Base-by-base conservation (phyloP, 805 yeast genomes). In the Yamadazyma nakazawae region DNA sequence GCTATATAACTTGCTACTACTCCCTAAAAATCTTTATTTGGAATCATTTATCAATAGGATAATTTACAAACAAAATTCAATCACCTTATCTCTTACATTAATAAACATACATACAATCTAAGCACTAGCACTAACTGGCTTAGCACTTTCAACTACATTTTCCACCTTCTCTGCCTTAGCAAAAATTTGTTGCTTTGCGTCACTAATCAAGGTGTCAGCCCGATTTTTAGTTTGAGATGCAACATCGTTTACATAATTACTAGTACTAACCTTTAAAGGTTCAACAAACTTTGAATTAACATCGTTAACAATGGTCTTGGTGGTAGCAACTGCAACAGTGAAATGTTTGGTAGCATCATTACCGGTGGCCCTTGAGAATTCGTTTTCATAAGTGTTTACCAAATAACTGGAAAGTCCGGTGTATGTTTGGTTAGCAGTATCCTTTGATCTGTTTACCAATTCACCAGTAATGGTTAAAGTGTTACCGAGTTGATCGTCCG, bases 191-290 rank as follows among this genome's bases (percentile, higher is more conserved):
- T 50, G 49, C 40, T 57, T 47, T 5, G 50, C 50, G 25, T 47
- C 50, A 40, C 44, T 42, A 19, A 47, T 47, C 5, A 47, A 47
- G 26, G 46, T 42, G 49, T 65, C 72, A 32, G 71, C 72, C 55
- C 61, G 68, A 37, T 48, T 56, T 54, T 63, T 68, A 45, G 74
- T 61, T 46, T 57, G 62, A 36, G 59, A 53, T 25, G 72, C 63
- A 36, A 67, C 63, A 31, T 68, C 73, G 47, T 52, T 49, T 34
- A 68, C 74, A 53, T 67, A 68, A 44, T 56, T 68, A 48, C 66
- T 67, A 35, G 76, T 69, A 54, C 68, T 68, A 38, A 59, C 54
- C 54, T 64, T 66, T 54, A 70, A 63, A 26, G 76, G 76, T 52
- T 64, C 66, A 42, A 72, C 59, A 57, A 61, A 69, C 37, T 62